Percentiles rank a stretch among this genome's conserved stretches.
phyloP scores from a whole-genome alignment of 192 early-diverging fungal genomes.

The Geranomyces variabilis region DNA sequence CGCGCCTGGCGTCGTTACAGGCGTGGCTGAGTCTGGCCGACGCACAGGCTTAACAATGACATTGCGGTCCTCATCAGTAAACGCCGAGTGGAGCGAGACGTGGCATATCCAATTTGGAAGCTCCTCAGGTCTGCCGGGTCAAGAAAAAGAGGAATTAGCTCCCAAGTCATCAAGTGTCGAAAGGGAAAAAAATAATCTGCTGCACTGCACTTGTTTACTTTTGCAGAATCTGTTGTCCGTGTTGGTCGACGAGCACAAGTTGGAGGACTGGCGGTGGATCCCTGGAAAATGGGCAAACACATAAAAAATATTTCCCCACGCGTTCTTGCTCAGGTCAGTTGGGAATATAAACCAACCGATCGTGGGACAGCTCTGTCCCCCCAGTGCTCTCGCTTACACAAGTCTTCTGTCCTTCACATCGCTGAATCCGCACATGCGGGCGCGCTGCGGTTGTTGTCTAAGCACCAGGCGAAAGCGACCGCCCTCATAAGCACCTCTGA shows the following conservation, averaged over 20 bases:
- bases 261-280: conserved; percentile 41
- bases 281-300: conserved; percentile 26
- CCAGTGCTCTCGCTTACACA: conserved; percentile 25
- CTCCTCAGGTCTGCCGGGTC: background rate
- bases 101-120: conserved; percentile 34
- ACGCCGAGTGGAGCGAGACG: conserved; percentile 37
- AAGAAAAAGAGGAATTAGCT: background rate
- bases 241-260: conserved; percentile 18
- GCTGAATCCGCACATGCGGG: conserved; percentile 52
- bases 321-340: background rate
- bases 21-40: background rate
- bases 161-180: background rate
- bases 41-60: conserved; percentile 14
- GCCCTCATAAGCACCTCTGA: conserved; percentile 9
- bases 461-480: conserved; percentile 34
- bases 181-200: background rate
- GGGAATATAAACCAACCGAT: background rate
- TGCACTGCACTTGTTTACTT: background rate
- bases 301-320: background rate
- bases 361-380: too few relatives aligned
- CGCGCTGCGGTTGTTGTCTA: conserved; percentile 42
- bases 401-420: conserved; percentile 40
- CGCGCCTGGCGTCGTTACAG: background rate
- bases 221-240: conserved; percentile 15
- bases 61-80: conserved; percentile 33